Conservation (phyloP, 1,139 yeast genomes). For the Yamadazyma trypodendri region DNA sequence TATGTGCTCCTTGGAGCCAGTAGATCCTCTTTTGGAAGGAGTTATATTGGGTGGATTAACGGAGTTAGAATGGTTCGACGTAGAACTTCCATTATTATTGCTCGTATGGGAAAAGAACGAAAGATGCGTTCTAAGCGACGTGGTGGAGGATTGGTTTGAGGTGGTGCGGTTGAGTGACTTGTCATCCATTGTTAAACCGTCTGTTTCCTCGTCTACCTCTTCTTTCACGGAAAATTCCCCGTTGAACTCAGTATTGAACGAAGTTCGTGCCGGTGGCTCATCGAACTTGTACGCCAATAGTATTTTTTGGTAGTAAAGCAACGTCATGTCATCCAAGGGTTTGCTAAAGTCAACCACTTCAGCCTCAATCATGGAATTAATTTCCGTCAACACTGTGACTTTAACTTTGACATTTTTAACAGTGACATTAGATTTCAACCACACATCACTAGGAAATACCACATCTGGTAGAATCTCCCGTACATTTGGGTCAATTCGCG, state of each 20-base stretch:
- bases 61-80: slow-evolving; percentile 5
- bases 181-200: slow-evolving; percentile 15
- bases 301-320: slow-evolving; percentile 36
- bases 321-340: slow-evolving; percentile 29
- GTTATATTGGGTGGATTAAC: slow-evolving; percentile 5
- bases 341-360: slow-evolving; percentile 18
- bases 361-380: slow-evolving; percentile 31
- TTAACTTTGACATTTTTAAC: slow-evolving; percentile 37
- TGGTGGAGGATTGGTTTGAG: slow-evolving; percentile 21
- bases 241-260: neutral
- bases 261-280: slow-evolving; percentile 16
- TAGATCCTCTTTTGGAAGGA: slow-evolving; percentile 11
- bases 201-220: slow-evolving; percentile 26
- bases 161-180: slow-evolving; percentile 20
- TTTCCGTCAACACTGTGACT: slow-evolving; percentile 32
- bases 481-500: neutral
- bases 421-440: slow-evolving; percentile 35
- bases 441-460: slow-evolving; percentile 37
- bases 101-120: slow-evolving; percentile 17
- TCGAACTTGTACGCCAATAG: slow-evolving; percentile 37
- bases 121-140: slow-evolving; percentile 19
- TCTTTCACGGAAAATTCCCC: slow-evolving; percentile 22
- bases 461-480: slow-evolving; percentile 35
- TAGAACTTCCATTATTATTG: slow-evolving; percentile 4
- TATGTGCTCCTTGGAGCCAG: slow-evolving; percentile 15